Evolutionary conservation across 106 monocot species (phyloP).

Genomic region (Xerophyta viscosa): DNA sequence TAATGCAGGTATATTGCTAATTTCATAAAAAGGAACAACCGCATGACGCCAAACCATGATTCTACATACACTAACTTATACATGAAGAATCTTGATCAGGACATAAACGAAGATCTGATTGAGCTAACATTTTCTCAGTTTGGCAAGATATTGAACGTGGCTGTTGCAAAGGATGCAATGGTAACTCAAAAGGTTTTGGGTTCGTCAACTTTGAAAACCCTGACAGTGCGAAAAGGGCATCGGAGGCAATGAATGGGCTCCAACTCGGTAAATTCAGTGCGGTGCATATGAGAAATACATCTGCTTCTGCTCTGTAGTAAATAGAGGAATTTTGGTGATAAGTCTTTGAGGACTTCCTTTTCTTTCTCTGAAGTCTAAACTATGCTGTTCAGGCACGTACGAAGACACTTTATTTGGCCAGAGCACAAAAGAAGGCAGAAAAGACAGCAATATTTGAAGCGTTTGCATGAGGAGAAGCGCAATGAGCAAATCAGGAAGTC

Average conservation of each 20-base stretch:
- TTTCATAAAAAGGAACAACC: constrained; percentile 60
- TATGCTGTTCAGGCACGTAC: constrained; percentile 43
- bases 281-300: not conserved
- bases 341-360: no score
- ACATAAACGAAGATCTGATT: constrained; percentile 85
- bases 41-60: constrained; percentile 26
- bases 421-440: constrained; percentile 80
- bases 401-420: constrained; percentile 67
- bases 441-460: constrained; percentile 40
- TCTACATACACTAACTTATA: constrained; percentile 64
- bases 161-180: constrained; percentile 53
- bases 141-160: constrained; percentile 53
- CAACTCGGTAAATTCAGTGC: constrained; percentile 45
- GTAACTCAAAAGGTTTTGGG: constrained; percentile 73
- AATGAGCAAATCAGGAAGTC: constrained; percentile 41
- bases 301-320: no score
- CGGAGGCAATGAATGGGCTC: constrained; percentile 71
- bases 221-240: constrained; percentile 58
- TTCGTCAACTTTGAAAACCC: constrained; percentile 83
- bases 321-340: no score
- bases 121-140: constrained; percentile 71
- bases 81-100: constrained; percentile 79
- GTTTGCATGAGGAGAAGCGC: constrained; percentile 43
- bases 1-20: constrained; percentile 35
- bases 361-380: not conserved